Evolutionary conservation across 257 asterid genomes (phyloP).

Genomic region (Linderniella brevidens): DNA sequence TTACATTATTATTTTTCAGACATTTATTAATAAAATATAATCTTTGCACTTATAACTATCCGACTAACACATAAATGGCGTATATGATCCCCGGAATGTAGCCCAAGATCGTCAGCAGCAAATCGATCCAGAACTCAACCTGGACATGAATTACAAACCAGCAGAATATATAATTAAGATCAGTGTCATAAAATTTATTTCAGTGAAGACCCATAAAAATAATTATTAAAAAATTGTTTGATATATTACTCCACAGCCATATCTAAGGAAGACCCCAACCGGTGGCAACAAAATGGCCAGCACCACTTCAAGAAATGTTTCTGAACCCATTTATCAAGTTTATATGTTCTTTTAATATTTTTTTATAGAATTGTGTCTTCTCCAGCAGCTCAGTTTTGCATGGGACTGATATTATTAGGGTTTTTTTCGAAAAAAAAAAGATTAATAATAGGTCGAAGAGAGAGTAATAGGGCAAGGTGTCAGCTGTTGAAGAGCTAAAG

Average conservation of each 20-base stretch:
- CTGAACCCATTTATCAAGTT: constrained; percentile 55
- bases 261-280: constrained; percentile 84
- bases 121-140: constrained; percentile 78
- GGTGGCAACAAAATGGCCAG: constrained; percentile 85
- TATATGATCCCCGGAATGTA: constrained; percentile 78
- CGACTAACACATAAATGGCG: constrained; percentile 62
- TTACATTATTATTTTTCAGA: too few species aligned
- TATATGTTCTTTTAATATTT: background rate
- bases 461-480: constrained; percentile 15
- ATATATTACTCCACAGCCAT: constrained; percentile 65
- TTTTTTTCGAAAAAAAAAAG: background rate
- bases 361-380: too few species aligned
- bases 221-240: background rate
- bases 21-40: too few species aligned
- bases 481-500: constrained; percentile 8
- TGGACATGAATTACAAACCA: constrained; percentile 10
- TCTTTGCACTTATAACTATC: constrained; percentile 11
- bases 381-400: background rate
- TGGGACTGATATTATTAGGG: background rate
- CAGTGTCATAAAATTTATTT: background rate
- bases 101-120: constrained; percentile 73
- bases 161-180: background rate
- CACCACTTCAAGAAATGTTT: constrained; percentile 62
- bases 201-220: background rate
- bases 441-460: background rate